These are phyloP conservation scores for Vanderwaltozyma yarrowii DNA, from an alignment of 805 yeast genomes.

Conservation along the genomic window DNA sequence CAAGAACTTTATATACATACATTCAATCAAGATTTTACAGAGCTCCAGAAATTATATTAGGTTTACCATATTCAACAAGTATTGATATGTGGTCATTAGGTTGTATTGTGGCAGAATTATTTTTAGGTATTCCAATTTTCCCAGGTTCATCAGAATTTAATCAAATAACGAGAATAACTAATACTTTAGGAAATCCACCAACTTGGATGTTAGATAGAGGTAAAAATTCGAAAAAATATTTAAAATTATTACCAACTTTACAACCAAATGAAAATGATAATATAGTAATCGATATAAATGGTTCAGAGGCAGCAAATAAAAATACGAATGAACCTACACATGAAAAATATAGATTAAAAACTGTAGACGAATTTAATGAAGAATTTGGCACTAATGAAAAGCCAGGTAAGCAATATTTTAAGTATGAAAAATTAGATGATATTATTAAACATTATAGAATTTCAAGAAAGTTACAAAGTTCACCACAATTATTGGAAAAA, in stretches of 20 bases:
- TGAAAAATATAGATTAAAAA: slow-evolving; percentile 32
- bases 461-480: slow-evolving; percentile 41
- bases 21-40: slow-evolving; percentile 90
- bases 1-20: slow-evolving; percentile 81
- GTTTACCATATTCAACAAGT: slow-evolving; percentile 83
- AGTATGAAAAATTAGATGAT: slow-evolving; percentile 52
- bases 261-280: background rate
- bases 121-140: slow-evolving; percentile 82
- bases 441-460: slow-evolving; percentile 68
- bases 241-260: slow-evolving; percentile 19
- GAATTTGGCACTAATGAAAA: slow-evolving; percentile 39
- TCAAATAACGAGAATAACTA: slow-evolving; percentile 72
- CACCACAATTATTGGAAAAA: slow-evolving; percentile 39
- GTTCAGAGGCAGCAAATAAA: background rate
- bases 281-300: slow-evolving; percentile 1
- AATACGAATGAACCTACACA: too few species aligned
- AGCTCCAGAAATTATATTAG: slow-evolving; percentile 88
- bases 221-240: slow-evolving; percentile 61
- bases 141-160: slow-evolving; percentile 94
- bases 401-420: slow-evolving; percentile 79
- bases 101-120: slow-evolving; percentile 83
- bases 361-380: slow-evolving; percentile 36
- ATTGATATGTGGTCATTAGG: slow-evolving; percentile 98
- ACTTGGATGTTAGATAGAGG: slow-evolving; percentile 97
- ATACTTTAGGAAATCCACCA: slow-evolving; percentile 81